Evolutionary conservation across 257 asterid species (phyloP).

Genomic region (Solanum stenotomum): DNA sequence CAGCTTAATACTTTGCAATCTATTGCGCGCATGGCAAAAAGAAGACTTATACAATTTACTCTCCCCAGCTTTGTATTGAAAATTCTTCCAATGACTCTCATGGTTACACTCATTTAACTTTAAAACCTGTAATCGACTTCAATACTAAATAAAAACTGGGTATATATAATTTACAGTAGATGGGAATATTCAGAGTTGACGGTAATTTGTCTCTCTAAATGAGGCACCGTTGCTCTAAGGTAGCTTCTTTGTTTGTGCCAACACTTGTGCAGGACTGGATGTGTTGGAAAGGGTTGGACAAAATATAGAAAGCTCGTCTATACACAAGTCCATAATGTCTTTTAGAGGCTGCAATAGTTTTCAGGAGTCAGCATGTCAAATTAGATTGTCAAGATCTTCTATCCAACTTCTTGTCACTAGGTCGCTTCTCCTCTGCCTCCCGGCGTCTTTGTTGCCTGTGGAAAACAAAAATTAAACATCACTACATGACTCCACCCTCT

Average conservation of each 20-base stretch:
- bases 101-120: background rate
- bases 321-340: background rate
- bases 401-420: constrained; percentile 27
- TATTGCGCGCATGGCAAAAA: background rate
- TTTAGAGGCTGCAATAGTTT: background rate
- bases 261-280: background rate
- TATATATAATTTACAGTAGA: background rate
- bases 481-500: background rate
- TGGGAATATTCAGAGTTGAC: background rate
- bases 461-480: background rate
- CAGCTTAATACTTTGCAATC: background rate
- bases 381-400: constrained; percentile 24
- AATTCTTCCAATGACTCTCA: background rate
- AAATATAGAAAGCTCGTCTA: background rate
- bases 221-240: background rate
- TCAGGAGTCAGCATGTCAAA: background rate
- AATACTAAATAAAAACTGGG: background rate
- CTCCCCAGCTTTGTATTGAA: background rate
- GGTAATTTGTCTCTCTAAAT: background rate
- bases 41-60: background rate
- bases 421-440: constrained; percentile 30
- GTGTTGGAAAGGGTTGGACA: background rate
- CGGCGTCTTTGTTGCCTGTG: constrained; percentile 32
- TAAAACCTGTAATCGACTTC: background rate
- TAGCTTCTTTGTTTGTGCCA: background rate